These are phyloP conservation scores for Cenchrus americanus DNA, from an alignment of 176 grass and related monocot genomes.

Conservation along the genomic window DNA sequence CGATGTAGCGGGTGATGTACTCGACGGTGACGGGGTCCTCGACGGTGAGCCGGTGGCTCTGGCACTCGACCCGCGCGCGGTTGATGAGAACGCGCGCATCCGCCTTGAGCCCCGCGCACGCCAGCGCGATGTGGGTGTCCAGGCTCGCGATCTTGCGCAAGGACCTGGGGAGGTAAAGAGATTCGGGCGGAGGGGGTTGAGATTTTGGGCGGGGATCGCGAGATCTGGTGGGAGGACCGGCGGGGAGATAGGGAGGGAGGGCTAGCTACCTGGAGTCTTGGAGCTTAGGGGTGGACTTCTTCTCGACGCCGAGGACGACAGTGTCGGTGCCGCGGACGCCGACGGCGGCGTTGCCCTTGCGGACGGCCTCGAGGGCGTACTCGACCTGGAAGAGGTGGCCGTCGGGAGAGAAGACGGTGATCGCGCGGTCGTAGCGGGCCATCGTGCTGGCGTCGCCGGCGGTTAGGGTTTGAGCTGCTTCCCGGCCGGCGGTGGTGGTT, in stretches of 20 bases:
- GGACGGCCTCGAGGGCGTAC: constrained; percentile 98
- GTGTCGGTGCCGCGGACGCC: constrained; percentile 93
- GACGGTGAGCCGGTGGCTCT: constrained; percentile 92
- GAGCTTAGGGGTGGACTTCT: constrained; percentile 99
- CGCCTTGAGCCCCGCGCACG: constrained; percentile 96
- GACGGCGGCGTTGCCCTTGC: constrained; percentile 98
- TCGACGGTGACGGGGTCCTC: constrained; percentile 95
- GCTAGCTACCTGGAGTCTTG: constrained; percentile 78
- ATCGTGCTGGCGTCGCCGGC: constrained; percentile 45
- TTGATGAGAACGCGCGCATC: constrained; percentile 95
- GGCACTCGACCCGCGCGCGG: constrained; percentile 91
- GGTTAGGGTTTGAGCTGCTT: constrained; percentile 51
- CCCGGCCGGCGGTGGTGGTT: constrained; percentile 32
- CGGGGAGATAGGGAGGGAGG: too few species aligned
- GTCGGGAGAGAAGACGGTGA: constrained; percentile 99
- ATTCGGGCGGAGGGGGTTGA: background rate
- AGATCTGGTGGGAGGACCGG: background rate
- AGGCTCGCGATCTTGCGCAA: constrained; percentile 91
- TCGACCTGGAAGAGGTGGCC: constrained; percentile 99
- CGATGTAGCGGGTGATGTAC: constrained; percentile 98
- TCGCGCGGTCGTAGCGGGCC: constrained; percentile 99
- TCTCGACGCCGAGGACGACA: constrained; percentile 98
- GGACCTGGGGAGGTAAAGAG: constrained; percentile 40
- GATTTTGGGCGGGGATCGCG: background rate
- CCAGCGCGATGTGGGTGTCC: constrained; percentile 89